Base-by-base conservation (phyloP, 768 basidiomycete genomes). In the Leccinum uliginosum region DNA sequence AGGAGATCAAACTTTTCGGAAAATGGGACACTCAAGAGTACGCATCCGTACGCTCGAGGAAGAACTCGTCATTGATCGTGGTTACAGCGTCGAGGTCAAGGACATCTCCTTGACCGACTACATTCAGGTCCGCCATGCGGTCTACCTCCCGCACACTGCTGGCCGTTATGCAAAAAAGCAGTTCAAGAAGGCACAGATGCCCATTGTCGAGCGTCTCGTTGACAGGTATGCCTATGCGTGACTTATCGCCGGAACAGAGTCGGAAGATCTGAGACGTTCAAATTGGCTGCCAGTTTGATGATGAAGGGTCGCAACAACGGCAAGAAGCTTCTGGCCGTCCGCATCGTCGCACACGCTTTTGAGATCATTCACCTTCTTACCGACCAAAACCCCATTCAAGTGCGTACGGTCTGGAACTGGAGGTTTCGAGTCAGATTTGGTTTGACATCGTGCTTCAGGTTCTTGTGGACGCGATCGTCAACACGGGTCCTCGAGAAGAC, bases 251-350 rank as follows among this genome's bases (percentile, higher is more conserved):
- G 45, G 23, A 54, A 57, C 15, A 50, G 11, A 55, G 47, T 26
- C 44, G 30, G 21, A 46, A 29, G 27, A 30, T 15, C 54, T 59
- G 27, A 62, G 44, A 23, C 17, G 17, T 34, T 51, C 24, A 19
- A 53, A 32, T 27, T 51, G 55, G 12, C n/a, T 11, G 30, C 21
- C 27, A 96, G 93, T 75, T 78, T 99, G 74, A 99, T 99, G 97
- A 99, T 99, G 97, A 97, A 98, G 80, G 97, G 97, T 60, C 94
- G 97, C 77, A 99, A 98, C 87, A 98, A 95, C 79, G 97, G 97
- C 73, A 98, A 98, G 83, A 98, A 98, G 80, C 87, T 98, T 74
- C 78, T 99, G 76, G 89, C 97, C 69, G 92, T 99, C 76, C 93
- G 97, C 77, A 99, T 99, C 70, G 97, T 99, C 70, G 91, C 93